Base-by-base conservation (phyloP, 192 early-diverging fungal species). In the Phlyctochytrium arcticum region DNA sequence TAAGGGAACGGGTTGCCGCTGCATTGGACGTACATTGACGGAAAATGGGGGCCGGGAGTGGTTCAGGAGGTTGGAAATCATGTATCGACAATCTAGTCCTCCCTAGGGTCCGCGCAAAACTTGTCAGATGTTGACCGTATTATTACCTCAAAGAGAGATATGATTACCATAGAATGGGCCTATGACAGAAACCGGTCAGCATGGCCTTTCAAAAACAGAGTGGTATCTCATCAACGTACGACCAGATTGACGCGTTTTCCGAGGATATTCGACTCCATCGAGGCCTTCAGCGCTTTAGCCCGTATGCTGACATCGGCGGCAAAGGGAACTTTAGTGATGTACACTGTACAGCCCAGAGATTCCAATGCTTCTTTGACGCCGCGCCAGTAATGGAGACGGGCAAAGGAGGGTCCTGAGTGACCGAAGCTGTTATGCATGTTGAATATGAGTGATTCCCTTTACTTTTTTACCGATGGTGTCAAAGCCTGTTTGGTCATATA, bases 131-230 rank as follows among this genome's bases (percentile, higher is more conserved):
- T n/a, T n/a, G n/a, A n/a, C n/a, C n/a, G n/a, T n/a, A n/a, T n/a
- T n/a, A n/a, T n/a, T n/a, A n/a, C n/a, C n/a, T n/a, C n/a, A n/a
- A n/a, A n/a, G n/a, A n/a, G n/a, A n/a, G n/a, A n/a, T n/a, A n/a
- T n/a, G n/a, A n/a, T n/a, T 78, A 87, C 85, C 92, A 94, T 94
- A 31, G 92, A 94, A 62, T 94, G 90, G 2, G 90, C 92, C n/a
- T n/a, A n/a, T n/a, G n/a, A n/a, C n/a, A n/a, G n/a, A n/a, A n/a
- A n/a, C n/a, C n/a, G n/a, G n/a, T n/a, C n/a, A n/a, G n/a, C n/a
- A n/a, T n/a, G n/a, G n/a, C n/a, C n/a, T n/a, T n/a, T n/a, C n/a
- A n/a, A n/a, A n/a, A n/a, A n/a, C n/a, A n/a, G n/a, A n/a, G n/a
- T n/a, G n/a, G n/a, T n/a, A n/a, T n/a, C n/a, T n/a, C n/a, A n/a